Base-by-base conservation (phyloP, 108 stramenopile species). In the Pseudonitzschia multiseries region DNA sequence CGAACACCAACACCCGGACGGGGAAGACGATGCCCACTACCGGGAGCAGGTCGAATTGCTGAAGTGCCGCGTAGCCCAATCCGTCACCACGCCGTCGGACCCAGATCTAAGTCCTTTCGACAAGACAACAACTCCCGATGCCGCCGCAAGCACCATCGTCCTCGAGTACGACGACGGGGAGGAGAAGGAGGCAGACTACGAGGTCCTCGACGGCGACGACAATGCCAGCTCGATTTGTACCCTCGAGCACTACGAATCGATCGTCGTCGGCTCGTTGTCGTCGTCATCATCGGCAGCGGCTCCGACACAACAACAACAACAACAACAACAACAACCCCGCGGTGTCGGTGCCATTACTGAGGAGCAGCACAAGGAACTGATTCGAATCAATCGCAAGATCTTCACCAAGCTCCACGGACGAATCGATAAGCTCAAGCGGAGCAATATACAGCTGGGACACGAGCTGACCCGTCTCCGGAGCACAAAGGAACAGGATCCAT, bases 351-450 rank as follows among this genome's bases (percentile, higher is more conserved):
- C 29, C 57, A 27, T 31, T 9, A 15, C 57, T 22, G 26, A 59
- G 14, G 29, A 59, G 9, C 57, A 59, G 27, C 57, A 59, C 29
- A 5, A 27, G n/a, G 57, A 59, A 59, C 15, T 62, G 61, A 41
- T 62, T 62, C 61, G 61, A 3, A 40, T 62, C 61, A 62, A 62
- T 20, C 61, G 61, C 18, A 62, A 62, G 61, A 28, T 62, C 18
- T 31, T 62, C 31, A 33, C 36, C n/a, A 36, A 40, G 13, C 36
- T 62, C 33, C 61, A 62, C 4, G 32, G 12, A 17, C 10, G 61
- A n/a, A 33, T 62, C 61, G 61, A 62, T 10, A 9, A 8, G 8
- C 61, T 62, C 61, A 62, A 62, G 18, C 8, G n/a, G 61, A 62
- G 32, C 36, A 62, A 62, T 20, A 5, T 59, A 9, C 57, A 27